Conservation (phyloP, 2,329 filamentous ascomycete species). For the Penicillium hesseltinei region DNA sequence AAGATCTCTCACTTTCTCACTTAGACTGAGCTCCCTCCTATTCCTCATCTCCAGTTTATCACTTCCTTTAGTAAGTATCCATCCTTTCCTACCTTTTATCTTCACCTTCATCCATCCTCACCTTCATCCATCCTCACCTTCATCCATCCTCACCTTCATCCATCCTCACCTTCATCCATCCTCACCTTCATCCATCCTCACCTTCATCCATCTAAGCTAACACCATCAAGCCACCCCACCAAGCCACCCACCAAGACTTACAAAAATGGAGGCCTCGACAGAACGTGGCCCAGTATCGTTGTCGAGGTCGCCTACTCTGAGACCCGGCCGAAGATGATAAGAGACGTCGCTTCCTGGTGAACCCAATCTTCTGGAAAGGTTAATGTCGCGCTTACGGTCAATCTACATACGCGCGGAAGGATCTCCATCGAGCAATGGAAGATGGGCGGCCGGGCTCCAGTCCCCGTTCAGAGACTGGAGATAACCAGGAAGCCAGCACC, state of each 20-base stretch:
- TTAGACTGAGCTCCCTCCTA: neutral
- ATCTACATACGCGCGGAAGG: no score
- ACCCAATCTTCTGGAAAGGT: no score
- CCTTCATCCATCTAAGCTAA: neutral
- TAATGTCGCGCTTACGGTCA: no score
- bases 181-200: neutral
- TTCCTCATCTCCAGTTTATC: neutral
- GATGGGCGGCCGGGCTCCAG: no score
- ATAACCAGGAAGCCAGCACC: no score
- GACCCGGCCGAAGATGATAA: no score
- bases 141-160: no score
- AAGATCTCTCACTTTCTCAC: neutral
- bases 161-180: neutral
- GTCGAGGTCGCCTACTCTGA: no score
- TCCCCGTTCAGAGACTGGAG: no score
- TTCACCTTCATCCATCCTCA: neutral
- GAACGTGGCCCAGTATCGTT: no score
- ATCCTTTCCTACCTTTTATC: neutral
- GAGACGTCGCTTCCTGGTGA: no score
- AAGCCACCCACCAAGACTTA: neutral
- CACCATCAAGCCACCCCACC: neutral
- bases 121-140: neutral
- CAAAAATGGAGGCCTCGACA: neutral
- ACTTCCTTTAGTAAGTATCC: neutral
- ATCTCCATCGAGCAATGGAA: no score